A percentile compares a stretch with the other conserved stretches of the same genome.
Evolutionary conservation across 2,329 filamentous ascomycete genomes (phyloP).

Genomic region (Botrytis galanthina): DNA sequence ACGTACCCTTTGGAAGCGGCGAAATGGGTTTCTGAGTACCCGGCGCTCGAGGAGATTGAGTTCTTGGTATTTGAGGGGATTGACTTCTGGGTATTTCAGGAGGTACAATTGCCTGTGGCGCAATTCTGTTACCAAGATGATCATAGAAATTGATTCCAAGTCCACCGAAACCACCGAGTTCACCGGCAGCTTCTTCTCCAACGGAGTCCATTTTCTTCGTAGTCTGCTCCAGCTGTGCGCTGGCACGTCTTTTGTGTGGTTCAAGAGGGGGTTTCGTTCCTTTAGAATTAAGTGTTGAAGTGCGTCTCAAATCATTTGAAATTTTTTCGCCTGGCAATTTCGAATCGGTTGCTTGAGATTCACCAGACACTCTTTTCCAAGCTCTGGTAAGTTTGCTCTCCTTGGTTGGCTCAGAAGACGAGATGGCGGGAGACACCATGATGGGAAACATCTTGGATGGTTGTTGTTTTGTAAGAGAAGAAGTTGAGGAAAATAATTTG

Average conservation of each 20-base stretch:
- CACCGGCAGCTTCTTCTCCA: not conserved
- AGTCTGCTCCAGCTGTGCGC: not conserved
- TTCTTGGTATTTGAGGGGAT: not conserved
- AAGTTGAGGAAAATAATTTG: not conserved
- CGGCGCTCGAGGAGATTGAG: conserved; percentile 1
- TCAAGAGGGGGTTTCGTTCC: not conserved
- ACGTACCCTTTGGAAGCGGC: conserved; percentile 13
- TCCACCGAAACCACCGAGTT: conserved; percentile 8
- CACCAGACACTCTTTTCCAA: conserved; percentile 7
- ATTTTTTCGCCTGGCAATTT: not conserved
- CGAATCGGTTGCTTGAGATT: not conserved
- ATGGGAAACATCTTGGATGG: conserved; percentile 7
- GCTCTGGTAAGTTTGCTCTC: conserved; percentile 1
- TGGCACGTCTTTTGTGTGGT: not conserved
- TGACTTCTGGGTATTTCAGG: not conserved
- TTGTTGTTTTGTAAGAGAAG: not conserved
- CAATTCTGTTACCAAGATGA: conserved; percentile 13
- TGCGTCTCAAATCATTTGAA: not conserved
- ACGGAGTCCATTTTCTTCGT: not conserved
- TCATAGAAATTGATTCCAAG: conserved; percentile 27
- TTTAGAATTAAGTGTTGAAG: not conserved
- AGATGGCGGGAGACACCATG: not conserved
- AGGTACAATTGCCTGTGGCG: not conserved
- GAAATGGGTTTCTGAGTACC: conserved; percentile 5
- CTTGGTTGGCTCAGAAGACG: not conserved